phyloP scores from a whole-genome alignment of 371 early-diverging fungal species.

The Batkoa obscura region DNA sequence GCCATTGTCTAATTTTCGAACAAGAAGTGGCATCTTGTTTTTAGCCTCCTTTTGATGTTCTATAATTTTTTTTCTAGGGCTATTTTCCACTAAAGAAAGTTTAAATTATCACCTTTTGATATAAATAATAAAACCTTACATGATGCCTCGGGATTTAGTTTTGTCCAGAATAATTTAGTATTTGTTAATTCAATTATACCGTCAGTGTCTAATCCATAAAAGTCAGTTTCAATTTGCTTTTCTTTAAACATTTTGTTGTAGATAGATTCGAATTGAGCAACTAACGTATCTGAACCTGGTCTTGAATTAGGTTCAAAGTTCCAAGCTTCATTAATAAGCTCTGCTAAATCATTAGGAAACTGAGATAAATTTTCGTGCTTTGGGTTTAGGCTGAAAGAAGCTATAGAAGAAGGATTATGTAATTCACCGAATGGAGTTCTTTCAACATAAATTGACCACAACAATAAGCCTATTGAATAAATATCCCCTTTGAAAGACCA shows the following conservation, averaged over 20 bases:
- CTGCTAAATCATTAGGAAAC: background rate
- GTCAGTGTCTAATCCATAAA: too few species aligned
- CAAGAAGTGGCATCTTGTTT: background rate
- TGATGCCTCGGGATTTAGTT: too few species aligned
- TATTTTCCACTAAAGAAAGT: too few species aligned
- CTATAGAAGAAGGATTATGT: background rate
- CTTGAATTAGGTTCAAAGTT: background rate
- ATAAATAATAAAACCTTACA: too few species aligned
- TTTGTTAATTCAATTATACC: too few species aligned
- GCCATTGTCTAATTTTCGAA: too few species aligned
- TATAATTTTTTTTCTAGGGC: background rate
- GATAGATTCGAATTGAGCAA: background rate
- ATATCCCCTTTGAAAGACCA: background rate
- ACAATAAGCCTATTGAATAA: background rate
- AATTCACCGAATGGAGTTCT: background rate
- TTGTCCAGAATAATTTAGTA: too few species aligned
- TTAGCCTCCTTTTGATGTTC: background rate
- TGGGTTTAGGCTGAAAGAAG: background rate
- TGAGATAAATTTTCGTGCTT: background rate
- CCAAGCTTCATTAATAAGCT: background rate
- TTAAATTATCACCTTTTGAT: too few species aligned
- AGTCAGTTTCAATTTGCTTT: too few species aligned
- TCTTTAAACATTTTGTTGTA: background rate
- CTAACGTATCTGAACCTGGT: background rate
- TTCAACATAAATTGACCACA: background rate